phyloP scores from a whole-genome alignment of 2,329 filamentous ascomycete species.

The Trichoderma endophyticum region DNA sequence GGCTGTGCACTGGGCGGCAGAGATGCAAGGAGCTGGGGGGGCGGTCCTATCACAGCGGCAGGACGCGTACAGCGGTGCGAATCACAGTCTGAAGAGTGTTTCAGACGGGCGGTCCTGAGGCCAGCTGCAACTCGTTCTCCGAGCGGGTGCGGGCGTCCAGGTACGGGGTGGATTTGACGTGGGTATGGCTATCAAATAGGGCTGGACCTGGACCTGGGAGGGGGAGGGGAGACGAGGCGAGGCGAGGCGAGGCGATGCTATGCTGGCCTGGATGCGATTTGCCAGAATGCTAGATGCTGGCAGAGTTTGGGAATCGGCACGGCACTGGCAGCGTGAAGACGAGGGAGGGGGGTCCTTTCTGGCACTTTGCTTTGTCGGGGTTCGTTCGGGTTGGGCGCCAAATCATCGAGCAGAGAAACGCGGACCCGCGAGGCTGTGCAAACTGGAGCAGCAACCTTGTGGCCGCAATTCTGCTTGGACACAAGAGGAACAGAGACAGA shows the following conservation, averaged over 20 bases:
- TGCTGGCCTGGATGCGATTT: not conserved
- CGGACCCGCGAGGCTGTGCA: conserved; percentile 20
- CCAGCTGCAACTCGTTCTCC: conserved; percentile 11
- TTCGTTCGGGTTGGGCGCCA: conserved; percentile 19
- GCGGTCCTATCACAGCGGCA: conserved; percentile 19
- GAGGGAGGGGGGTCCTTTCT: conserved; percentile 4
- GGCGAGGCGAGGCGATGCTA: conserved; percentile 3
- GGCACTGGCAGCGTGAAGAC: not conserved
- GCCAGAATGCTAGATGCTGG: conserved; percentile 1
- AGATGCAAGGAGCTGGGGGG: conserved; percentile 24
- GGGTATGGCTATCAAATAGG: conserved; percentile 14
- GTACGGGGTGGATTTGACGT: conserved; percentile 13
- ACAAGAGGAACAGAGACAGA: not conserved
- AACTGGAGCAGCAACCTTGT: conserved; percentile 17
- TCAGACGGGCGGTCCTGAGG: conserved; percentile 15
- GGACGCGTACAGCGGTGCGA: conserved; percentile 19
- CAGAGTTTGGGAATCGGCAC: conserved; percentile 10
- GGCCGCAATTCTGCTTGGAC: conserved; percentile 10
- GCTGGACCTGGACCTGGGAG: conserved; percentile 14
- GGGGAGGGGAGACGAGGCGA: not conserved
- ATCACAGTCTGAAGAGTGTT: conserved; percentile 16
- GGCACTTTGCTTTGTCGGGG: conserved; percentile 16
- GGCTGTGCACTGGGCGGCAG: conserved; percentile 26
- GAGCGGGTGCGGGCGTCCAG: conserved; percentile 15
- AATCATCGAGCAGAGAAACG: conserved; percentile 17